Conservation (phyloP, 2,329 filamentous ascomycete species). For the Cordyceps tenuipes region DNA sequence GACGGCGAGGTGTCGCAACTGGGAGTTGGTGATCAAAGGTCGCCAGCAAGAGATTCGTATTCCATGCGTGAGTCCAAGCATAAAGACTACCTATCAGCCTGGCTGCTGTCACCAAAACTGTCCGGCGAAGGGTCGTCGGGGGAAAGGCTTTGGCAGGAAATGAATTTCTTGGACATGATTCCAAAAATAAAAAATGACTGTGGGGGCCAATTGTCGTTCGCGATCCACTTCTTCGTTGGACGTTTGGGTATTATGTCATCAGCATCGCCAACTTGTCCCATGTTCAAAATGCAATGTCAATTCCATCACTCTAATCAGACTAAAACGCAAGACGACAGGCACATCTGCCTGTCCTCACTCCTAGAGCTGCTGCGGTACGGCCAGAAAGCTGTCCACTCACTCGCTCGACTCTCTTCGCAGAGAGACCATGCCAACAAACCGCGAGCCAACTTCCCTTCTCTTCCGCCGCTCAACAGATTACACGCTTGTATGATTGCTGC, state of each 20-base stretch:
- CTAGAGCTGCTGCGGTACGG: neutral
- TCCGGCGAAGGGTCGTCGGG: neutral
- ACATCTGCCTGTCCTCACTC: neutral
- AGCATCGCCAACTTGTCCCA: neutral
- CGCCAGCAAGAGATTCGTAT: neutral
- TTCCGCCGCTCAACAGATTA: constrained; percentile 16
- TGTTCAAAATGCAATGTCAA: neutral
- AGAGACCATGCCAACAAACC: neutral
- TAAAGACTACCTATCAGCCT: neutral
- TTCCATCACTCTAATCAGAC: constrained; percentile 5
- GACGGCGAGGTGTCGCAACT: constrained; percentile 19
- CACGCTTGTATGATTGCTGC: constrained; percentile 12
- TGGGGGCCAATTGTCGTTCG: neutral
- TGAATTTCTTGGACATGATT: neutral
- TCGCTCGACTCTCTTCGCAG: neutral
- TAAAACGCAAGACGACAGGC: neutral
- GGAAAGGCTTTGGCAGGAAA: neutral
- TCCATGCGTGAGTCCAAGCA: neutral
- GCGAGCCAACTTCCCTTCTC: constrained; percentile 10
- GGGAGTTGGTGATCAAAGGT: neutral
- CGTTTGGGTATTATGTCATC: neutral
- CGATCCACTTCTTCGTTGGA: neutral
- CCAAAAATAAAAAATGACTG: neutral
- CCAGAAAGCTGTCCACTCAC: neutral
- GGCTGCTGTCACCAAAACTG: no score